Base-by-base conservation (phyloP, 805 yeast genomes). In the Candida tibetensis region DNA sequence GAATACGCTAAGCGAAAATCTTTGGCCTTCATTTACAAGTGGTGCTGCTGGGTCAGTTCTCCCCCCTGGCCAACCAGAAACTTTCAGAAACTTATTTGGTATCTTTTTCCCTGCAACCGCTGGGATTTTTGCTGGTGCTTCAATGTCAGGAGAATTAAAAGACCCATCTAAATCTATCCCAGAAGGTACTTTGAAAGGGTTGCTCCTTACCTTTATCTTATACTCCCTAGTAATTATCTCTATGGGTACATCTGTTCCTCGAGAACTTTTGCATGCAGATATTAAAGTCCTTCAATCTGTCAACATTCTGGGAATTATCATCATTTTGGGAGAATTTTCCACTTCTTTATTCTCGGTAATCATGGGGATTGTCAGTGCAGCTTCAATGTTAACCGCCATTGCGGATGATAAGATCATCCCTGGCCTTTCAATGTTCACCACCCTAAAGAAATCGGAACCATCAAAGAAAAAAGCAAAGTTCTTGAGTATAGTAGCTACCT, bases 101-200 rank as follows among this genome's bases (percentile, higher is more conserved):
- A 86, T 93, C 31, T 88, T 93, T 58, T 93, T 93, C 67, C 97
- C 99, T 8, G 96, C 99, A 1, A 91, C 99, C 0, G 96, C 98
- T 5, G 99, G 99, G 41, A 90, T 93, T 18, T 83, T 93, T 60
- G 98, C 99, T 2, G 99, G 99, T 13, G 97, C 99, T 2, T 85
- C 95, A 17, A 93, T 93, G 99, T 88, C 96, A 28, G 98, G 99
- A 14, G 96, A 89, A 51, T 71, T 93, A 45, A 67, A 76, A 39
- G 80, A 76, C 39, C 99, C 99, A 0, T 87, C 96, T 0, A 79
- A 76, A 51, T 79, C 95, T 1, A 93, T 93, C 32, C 99, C 99
- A 0, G 73, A 75, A 43, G 99, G 99, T n/a, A 93, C 99, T 0
- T 60, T 93, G 18, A 77, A 81, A 70, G 99, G 98, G 0, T 64